Evolutionary conservation across 352 stramenopile species (phyloP).

Genomic region (Discostella stelligera): DNA sequence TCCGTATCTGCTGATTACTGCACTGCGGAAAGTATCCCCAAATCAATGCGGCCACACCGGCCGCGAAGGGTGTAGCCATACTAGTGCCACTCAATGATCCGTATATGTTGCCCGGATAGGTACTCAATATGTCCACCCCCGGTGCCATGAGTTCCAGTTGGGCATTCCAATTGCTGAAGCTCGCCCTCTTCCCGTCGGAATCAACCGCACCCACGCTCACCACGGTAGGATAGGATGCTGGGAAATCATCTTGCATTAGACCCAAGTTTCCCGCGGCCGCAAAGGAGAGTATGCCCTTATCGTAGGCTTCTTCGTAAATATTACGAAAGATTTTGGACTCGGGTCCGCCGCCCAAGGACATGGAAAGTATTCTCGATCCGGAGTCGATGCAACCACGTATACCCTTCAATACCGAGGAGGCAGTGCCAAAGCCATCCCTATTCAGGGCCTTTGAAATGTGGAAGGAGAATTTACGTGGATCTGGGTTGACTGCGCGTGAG

Average conservation of each 20-base stretch:
- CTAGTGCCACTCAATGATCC: constrained; percentile 46
- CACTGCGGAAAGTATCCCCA: constrained; percentile 53
- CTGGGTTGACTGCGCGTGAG: constrained; percentile 32
- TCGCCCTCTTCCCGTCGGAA: constrained; percentile 25
- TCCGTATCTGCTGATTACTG: constrained; percentile 60
- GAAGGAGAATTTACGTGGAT: constrained; percentile 48
- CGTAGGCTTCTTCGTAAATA: constrained; percentile 43
- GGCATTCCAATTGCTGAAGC: constrained; percentile 60
- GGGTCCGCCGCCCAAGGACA: constrained; percentile 57
- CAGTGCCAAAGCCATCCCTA: constrained; percentile 43
- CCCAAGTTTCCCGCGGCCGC: constrained; percentile 65
- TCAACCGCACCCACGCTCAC: constrained; percentile 65
- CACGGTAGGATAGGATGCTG: constrained; percentile 57
- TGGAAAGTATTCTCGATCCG: constrained; percentile 69
- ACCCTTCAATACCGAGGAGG: constrained; percentile 43
- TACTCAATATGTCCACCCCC: constrained; percentile 40
- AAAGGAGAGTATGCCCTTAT: constrained; percentile 54
- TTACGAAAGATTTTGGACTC: constrained; percentile 31
- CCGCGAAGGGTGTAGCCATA: constrained; percentile 69
- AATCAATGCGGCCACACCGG: constrained; percentile 60
- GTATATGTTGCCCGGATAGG: constrained; percentile 23
- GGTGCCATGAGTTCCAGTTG: constrained; percentile 62
- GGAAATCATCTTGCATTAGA: constrained; percentile 37
- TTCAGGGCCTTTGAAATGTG: constrained; percentile 59
- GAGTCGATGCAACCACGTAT: constrained; percentile 52